phyloP scores from a whole-genome alignment of 768 basidiomycete genomes.

The Xerocomellus chrysenteron region DNA sequence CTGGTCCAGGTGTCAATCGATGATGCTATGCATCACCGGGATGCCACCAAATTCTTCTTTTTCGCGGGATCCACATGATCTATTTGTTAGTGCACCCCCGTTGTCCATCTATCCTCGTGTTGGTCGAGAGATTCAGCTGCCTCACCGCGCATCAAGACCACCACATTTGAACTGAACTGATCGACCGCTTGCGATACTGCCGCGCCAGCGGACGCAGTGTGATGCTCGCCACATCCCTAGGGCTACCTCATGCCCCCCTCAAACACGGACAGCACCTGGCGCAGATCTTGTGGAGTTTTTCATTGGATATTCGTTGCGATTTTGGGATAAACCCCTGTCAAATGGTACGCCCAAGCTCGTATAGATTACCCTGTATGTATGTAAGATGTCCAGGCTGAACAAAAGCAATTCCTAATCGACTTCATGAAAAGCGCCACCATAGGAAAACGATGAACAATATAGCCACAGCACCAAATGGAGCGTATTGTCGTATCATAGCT shows the following conservation, averaged over 20 bases:
- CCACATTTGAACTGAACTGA: neutral
- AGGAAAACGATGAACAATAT: conserved; percentile 76
- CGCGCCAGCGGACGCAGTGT: neutral
- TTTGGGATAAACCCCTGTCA: neutral
- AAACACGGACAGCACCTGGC: neutral
- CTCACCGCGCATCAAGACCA: neutral
- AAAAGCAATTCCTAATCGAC: conserved; percentile 7
- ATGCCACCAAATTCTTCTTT: neutral
- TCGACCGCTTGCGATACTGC: neutral
- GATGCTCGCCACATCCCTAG: neutral
- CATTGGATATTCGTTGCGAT: neutral
- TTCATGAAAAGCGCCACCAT: conserved; percentile 75
- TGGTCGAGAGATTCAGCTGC: neutral
- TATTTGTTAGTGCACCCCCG: no score
- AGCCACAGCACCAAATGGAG: conserved; percentile 81
- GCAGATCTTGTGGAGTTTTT: neutral
- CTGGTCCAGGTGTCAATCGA: neutral
- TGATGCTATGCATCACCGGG: neutral
- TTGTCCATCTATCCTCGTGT: neutral
- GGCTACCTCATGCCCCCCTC: neutral
- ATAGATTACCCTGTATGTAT: conserved; percentile 30
- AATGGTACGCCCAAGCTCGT: conserved; percentile 5
- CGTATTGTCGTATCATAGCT: conserved; percentile 94
- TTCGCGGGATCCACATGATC: neutral
- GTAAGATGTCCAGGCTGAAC: conserved; percentile 23